Percentiles rank a stretch among this genome's conserved stretches.
Conservation (phyloP, 306 rosid genomes). For the Biancaea sappan region DNA sequence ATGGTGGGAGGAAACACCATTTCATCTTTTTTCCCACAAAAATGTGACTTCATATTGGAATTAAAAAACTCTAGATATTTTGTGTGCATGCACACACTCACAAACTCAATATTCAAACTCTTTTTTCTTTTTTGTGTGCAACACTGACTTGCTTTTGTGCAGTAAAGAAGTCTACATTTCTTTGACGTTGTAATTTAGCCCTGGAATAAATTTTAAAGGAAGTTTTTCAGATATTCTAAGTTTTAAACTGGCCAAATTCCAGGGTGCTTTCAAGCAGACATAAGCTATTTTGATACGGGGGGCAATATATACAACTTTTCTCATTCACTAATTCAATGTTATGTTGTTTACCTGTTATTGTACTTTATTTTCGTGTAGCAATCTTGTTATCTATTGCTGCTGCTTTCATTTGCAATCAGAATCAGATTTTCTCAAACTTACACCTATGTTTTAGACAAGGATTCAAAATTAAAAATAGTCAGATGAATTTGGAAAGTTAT, state of each 20-base stretch:
- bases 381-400: conserved; percentile 16
- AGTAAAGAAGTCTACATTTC: background rate
- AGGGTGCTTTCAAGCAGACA: background rate
- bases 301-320: conserved; percentile 4
- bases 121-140: background rate
- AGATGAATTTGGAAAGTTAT: conserved; percentile 2
- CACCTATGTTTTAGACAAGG: conserved; percentile 6
- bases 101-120: too few species aligned
- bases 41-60: background rate
- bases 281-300: background rate
- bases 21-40: background rate
- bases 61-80: background rate
- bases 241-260: too few species aligned
- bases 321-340: background rate
- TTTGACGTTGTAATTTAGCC: too few species aligned
- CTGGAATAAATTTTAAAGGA: background rate
- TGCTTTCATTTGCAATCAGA: conserved; percentile 5
- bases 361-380: conserved; percentile 18
- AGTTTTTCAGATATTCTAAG: too few species aligned
- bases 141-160: background rate
- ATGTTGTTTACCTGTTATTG: conserved; percentile 9
- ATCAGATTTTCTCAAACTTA: conserved; percentile 1
- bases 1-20: background rate
- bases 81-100: background rate
- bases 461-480: conserved; percentile 1